Evolutionary conservation across 768 basidiomycete genomes (phyloP), one percentile per base, ranked within the genome.

Genomic region (Exidia glandulosa): DNA sequence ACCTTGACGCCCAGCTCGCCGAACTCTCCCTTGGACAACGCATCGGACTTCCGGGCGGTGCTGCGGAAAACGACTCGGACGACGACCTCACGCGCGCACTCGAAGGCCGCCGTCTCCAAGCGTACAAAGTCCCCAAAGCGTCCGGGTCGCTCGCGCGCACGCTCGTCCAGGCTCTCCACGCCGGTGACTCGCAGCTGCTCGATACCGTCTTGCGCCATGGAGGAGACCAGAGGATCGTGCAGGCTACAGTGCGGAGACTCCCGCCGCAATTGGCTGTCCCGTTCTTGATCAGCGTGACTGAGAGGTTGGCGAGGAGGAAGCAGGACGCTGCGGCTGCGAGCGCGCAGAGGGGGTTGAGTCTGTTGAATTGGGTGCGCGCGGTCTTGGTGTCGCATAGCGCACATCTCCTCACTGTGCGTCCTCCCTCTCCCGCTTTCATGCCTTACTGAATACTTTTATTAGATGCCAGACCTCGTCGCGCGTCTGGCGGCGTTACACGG

Each of bases 161-260:
- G 30, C 79, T 99, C 56, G 90, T 95, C 60, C 96, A 99, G 74
- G 95, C 96, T 0, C 74, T 99, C 30, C 96, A 99, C 70, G 97
- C 96, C 1, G 87, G 89, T 23, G 96, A 99, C 75, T 81, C 88
- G 2, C 82, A 83, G 10, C 76, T 98, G 36, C 75, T 98, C 61
- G 91, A 96, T 68, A 87, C 87, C 95, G 94, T 73, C 74, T 95
- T 32, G 76, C 83, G 1, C 90, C 72, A 88, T 91, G 19, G 86
- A 94, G 66, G 76, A 80, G n/a, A 71, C 75, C 2, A 76, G 16
- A 23, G 50, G 14, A 31, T 99, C 54, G 88, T 99, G 61, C 81
- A 85, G 52, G 90, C 92, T 68, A 96, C 95, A 1, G 85, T 99
- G 45, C 81, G 84, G 59, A 80, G 88, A 58, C 74, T 99, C 25